These are phyloP conservation scores for Saccharomycopsis javanensis DNA, from an alignment of 805 yeast genomes.

Conservation along the genomic window DNA sequence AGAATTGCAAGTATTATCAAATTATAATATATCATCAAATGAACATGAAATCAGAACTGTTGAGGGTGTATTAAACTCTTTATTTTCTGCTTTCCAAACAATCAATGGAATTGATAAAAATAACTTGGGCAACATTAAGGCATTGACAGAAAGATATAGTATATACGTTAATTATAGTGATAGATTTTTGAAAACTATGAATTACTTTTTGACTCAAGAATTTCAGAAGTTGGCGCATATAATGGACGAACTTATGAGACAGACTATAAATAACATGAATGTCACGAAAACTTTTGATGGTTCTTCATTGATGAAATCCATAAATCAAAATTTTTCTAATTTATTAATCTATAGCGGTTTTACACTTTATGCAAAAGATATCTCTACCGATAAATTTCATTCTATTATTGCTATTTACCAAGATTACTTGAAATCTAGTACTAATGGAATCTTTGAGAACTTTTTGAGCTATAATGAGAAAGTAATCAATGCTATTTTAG, in stretches of 20 bases:
- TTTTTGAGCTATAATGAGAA: slow-evolving; percentile 17
- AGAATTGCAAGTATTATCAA: slow-evolving; percentile 39
- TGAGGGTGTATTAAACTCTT: slow-evolving; percentile 46
- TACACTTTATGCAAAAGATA: slow-evolving; percentile 48
- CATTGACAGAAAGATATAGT: slow-evolving; percentile 54
- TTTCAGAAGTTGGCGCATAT: slow-evolving; percentile 32
- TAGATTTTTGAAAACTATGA: slow-evolving; percentile 40
- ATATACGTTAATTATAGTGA: slow-evolving; percentile 48
- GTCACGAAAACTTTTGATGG: slow-evolving; percentile 22
- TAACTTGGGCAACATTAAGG: slow-evolving; percentile 55
- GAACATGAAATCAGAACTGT: slow-evolving; percentile 33
- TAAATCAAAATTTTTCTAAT: slow-evolving; percentile 28
- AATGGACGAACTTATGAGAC: slow-evolving; percentile 21
- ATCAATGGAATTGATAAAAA: slow-evolving; percentile 42
- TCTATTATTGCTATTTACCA: slow-evolving; percentile 34
- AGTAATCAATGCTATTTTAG: slow-evolving; percentile 5
- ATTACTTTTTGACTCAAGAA: slow-evolving; percentile 32
- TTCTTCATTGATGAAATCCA: slow-evolving; percentile 17
- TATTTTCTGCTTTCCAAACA: slow-evolving; percentile 57
- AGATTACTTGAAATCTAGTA: slow-evolving; percentile 24
- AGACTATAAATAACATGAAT: slow-evolving; percentile 4
- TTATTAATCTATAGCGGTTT: slow-evolving; percentile 39
- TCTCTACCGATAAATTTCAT: slow-evolving; percentile 39
- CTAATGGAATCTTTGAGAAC: slow-evolving; percentile 23
- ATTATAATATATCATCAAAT: slow-evolving; percentile 41